Conservation (phyloP, 192 early-diverging fungal species). For the Backusella luteola region DNA sequence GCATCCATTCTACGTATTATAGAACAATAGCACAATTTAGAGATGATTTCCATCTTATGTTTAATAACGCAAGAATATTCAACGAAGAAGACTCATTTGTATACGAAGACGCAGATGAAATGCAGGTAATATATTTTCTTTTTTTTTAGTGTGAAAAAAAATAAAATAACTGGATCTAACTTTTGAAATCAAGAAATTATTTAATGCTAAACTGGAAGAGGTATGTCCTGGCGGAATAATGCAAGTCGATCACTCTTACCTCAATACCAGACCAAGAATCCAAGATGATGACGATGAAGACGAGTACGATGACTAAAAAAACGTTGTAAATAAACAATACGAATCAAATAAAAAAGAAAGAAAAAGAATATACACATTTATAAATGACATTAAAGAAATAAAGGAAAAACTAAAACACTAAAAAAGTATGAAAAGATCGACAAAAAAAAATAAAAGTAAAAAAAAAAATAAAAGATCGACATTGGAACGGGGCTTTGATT, state of each 20-base stretch:
- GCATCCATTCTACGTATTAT: constrained; percentile 73
- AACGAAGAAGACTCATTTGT: constrained; percentile 91
- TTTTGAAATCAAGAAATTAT: constrained; percentile 18
- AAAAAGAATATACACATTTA: not conserved
- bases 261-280: not conserved
- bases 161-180: not conserved
- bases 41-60: constrained; percentile 85
- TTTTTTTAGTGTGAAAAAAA: not conserved
- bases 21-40: constrained; percentile 60
- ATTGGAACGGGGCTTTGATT: not conserved
- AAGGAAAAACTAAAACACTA: not conserved
- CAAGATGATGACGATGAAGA: not conserved
- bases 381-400: not conserved
- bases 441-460: not conserved
- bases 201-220: constrained; percentile 10
- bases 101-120: constrained; percentile 78
- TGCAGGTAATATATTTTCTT: constrained; percentile 44
- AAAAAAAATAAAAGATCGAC: not conserved
- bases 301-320: not conserved
- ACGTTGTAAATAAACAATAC: constrained; percentile 1
- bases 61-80: constrained; percentile 88
- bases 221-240: constrained; percentile 11
- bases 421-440: constrained; percentile 13
- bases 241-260: not conserved
- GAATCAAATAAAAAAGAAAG: not conserved